phyloP scores from a whole-genome alignment of 495 filamentous ascomycete species.

The Penicillium arizonense region DNA sequence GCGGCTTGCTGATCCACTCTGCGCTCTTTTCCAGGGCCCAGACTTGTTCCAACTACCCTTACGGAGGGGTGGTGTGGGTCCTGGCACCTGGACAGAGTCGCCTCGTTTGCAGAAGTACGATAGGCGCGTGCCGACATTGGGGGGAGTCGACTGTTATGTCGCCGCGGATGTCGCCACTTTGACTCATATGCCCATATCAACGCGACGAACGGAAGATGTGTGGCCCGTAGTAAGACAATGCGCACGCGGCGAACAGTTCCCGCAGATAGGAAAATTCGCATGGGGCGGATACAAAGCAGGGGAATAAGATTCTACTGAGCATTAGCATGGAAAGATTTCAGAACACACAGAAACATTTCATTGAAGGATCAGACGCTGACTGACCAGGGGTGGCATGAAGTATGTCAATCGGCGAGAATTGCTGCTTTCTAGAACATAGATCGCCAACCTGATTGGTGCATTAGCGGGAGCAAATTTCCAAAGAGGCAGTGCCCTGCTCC shows the following conservation, averaged over 20 bases:
- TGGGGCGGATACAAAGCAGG: slow-evolving; percentile 76
- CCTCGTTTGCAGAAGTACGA: slow-evolving; percentile 26
- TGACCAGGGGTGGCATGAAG: slow-evolving; percentile 66
- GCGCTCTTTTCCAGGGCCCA: slow-evolving; percentile 19
- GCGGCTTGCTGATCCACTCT: slow-evolving; percentile 21
- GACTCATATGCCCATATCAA: slow-evolving; percentile 62
- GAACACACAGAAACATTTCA: slow-evolving; percentile 9
- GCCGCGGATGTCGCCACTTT: slow-evolving; percentile 28
- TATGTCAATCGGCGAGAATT: slow-evolving; percentile 73
- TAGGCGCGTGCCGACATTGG: slow-evolving; percentile 21
- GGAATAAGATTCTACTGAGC: slow-evolving; percentile 73
- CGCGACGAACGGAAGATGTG: slow-evolving; percentile 62
- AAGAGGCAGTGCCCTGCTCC: not conserved
- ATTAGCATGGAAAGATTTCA: slow-evolving; percentile 21
- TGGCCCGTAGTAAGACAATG: slow-evolving; percentile 74
- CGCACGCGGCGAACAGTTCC: slow-evolving; percentile 68
- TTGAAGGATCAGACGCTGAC: slow-evolving; percentile 19
- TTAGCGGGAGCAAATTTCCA: slow-evolving; percentile 4
- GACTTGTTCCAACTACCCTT: slow-evolving; percentile 15
- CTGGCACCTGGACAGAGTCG: slow-evolving; percentile 29
- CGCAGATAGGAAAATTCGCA: slow-evolving; percentile 72
- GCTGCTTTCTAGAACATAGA: slow-evolving; percentile 79
- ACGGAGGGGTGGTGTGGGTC: slow-evolving; percentile 27
- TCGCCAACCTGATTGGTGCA: slow-evolving; percentile 38
- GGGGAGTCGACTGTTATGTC: slow-evolving; percentile 25